Base-by-base conservation (phyloP, 768 basidiomycete species). In the Lentinula aciculospora region DNA sequence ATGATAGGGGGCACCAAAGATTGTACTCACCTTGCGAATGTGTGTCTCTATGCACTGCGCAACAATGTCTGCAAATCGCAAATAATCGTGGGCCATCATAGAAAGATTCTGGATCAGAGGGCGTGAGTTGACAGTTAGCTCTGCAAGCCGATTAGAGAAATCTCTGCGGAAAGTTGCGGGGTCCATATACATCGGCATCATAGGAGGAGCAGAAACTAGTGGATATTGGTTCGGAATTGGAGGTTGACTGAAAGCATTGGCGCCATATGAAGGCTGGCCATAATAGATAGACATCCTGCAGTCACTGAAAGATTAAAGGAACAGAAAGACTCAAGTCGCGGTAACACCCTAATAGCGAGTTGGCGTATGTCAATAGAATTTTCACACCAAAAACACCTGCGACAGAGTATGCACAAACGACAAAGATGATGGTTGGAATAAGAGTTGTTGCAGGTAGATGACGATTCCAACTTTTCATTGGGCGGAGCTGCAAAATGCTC, bases 51-150 rank as follows among this genome's bases (percentile, higher is more conserved):
- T 71, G 68, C 89, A 91, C 62, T 91, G 83, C 1, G 85, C 85
- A 25, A 95, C 89, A 60, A 92, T 83, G 54, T 86, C 84, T 56
- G 87, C 83, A 73, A 85, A 92, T 42, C 88, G 82, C 37, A 81
- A 72, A 69, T 89, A 88, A 56, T 96, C 90, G 73, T 93, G 89
- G 54, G 97, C 96, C 63, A 91, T 82, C 81, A 94, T 86, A 32
- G 97, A 98, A 15, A 99, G 74, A 60, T 81, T 82, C 74, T 97
- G 93, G 62, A 99, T 99, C 61, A 97, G 85, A 9, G 93, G 89
- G 66, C 94, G 87, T 63, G 94, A 96, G 74, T 98, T 99, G 79
- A 94, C 86, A 53, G 86, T 92, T 61, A 99, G 86, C 62, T 87
- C 84, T 65, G 82, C 75, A 56, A 97, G 84, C 60, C 89, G 85